Percentiles rank a stretch among this genome's conserved stretches.
Evolutionary conservation across 257 asterid genomes (phyloP).

Genomic region (Solanum pinnatisectum): DNA sequence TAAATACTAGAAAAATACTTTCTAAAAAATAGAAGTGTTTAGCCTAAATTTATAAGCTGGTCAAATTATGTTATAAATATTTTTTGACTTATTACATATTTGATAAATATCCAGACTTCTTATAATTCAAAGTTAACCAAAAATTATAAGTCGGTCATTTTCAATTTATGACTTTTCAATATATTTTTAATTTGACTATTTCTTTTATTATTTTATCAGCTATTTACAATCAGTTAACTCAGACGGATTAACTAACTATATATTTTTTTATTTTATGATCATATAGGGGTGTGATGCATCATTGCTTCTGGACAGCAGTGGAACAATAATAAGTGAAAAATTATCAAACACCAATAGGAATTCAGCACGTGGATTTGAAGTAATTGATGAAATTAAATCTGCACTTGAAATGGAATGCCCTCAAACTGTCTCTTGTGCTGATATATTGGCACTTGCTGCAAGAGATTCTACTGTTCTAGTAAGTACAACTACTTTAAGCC

Average conservation of each 20-base stretch:
- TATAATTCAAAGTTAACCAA: too few relatives aligned
- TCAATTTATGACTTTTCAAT: background rate
- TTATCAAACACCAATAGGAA: constrained; percentile 57
- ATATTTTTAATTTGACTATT: background rate
- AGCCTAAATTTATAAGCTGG: background rate
- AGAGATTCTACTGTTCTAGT: constrained; percentile 77
- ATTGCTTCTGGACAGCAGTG: constrained; percentile 53
- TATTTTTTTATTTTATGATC: background rate
- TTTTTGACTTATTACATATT: background rate
- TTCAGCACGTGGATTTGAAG: constrained; percentile 76
- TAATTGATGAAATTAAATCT: constrained; percentile 72
- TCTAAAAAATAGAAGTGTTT: background rate
- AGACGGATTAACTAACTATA: background rate
- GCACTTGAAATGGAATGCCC: constrained; percentile 77
- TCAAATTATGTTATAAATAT: background rate
- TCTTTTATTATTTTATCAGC: background rate
- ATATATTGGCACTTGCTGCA: constrained; percentile 70
- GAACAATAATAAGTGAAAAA: constrained; percentile 54
- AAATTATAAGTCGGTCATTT: background rate
- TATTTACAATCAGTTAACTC: background rate
- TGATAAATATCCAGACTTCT: background rate
- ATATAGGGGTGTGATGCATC: constrained; percentile 92
- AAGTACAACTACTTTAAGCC: background rate
- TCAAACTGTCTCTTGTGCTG: constrained; percentile 80
- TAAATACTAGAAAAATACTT: background rate